Base-by-base conservation (phyloP, 768 basidiomycete species). In the Suillus luteus region DNA sequence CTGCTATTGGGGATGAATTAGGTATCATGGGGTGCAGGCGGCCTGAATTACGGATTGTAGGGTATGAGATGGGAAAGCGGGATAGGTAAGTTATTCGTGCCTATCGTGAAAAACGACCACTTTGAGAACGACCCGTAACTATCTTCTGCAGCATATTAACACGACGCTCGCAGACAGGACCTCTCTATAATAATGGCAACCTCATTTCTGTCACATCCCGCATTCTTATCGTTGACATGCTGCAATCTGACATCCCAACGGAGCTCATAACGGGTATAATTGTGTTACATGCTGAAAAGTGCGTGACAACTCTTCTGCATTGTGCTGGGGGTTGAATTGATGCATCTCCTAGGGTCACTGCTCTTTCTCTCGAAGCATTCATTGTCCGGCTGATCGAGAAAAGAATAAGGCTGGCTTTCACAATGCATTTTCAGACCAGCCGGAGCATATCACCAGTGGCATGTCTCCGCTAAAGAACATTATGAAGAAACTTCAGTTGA, bases 351-450 rank as follows among this genome's bases (percentile, higher is more conserved):
- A n/a, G n/a, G n/a, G n/a, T n/a, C n/a, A n/a, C n/a, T n/a, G n/a
- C n/a, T n/a, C 82, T 94, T 1, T 91, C 88, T 31, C 80, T 90
- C 55, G 96, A 98, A 72, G 93, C 95, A 0, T 99, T 99, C 78
- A 93, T 98, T 43, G 90, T 95, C 57, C 87, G 96, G 3, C 79
- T 97, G 2, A 90, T 72, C 86, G 96, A 48, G 90, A 97, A 75
- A 87, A 90, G 78, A 99, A 98, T 78, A 86, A 83, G 73, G 82
- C 81, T 2, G 96, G 96, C 1, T 99, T 99, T 75, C 80, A 98
- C 67, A 99, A 99, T 75, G 97, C 95, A 0, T 97, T 99, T 72
- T 93, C 95, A 2, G 97, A 99, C 75, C 92, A 98, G 70, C 95
- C 96, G 5, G 97, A 99, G 74, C 87, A 91, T 66, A 97, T 99